Percentiles rank a stretch among this genome's conserved stretches.
Conservation (phyloP, 2,329 filamentous ascomycete species). For the Colletotrichum karsti region DNA sequence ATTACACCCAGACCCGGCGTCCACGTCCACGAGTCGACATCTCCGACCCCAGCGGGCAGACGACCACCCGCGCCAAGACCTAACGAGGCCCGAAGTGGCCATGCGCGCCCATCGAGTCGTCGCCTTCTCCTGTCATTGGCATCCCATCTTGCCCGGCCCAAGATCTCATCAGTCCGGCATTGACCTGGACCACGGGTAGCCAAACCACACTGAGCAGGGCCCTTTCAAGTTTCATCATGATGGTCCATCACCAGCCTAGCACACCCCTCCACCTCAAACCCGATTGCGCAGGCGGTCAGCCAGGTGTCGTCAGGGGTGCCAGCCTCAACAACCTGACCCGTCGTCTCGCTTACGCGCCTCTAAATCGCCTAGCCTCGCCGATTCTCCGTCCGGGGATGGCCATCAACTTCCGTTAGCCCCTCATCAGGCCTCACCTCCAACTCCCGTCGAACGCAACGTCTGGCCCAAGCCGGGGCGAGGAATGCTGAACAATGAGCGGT, state of each 20-base stretch:
- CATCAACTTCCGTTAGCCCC: constrained; percentile 16
- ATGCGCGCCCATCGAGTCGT: constrained; percentile 17
- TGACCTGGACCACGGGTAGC: no score
- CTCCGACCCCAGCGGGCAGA: not conserved
- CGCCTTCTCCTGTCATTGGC: not conserved
- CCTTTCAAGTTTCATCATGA: not conserved
- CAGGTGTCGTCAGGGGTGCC: constrained; percentile 13
- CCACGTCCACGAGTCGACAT: constrained; percentile 4
- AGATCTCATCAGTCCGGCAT: not conserved
- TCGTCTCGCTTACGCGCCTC: constrained; percentile 26
- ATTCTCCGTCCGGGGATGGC: constrained; percentile 25
- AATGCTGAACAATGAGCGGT: constrained; percentile 12
- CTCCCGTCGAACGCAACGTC: not conserved
- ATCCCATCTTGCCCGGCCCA: constrained; percentile 20
- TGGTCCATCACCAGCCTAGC: not conserved
- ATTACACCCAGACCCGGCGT: constrained; percentile 19
- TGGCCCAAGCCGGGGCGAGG: not conserved
- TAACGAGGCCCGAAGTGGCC: constrained; percentile 3
- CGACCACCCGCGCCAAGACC: not conserved
- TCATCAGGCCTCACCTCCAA: not conserved
- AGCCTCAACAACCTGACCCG: constrained; percentile 30
- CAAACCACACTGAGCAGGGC: not conserved
- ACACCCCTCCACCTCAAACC: constrained; percentile 4
- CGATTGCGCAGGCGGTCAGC: constrained; percentile 22
- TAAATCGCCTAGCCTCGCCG: constrained; percentile 27